Evolutionary conservation across 1,284 basidiomycete genomes (phyloP).

Genomic region (Pholiota adiposa): DNA sequence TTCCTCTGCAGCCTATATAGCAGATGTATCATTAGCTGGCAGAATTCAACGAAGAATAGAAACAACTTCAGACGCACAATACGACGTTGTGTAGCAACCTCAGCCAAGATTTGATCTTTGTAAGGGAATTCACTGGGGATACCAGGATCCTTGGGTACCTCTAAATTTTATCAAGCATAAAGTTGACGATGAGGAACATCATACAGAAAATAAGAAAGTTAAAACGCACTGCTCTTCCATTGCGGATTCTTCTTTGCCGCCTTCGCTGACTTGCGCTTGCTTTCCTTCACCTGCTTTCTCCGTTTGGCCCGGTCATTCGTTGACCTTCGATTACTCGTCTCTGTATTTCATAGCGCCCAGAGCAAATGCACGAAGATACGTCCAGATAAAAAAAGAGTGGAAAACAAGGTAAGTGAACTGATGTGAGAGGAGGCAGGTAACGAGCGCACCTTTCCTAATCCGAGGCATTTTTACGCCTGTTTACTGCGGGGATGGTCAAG

Average conservation of each 20-base stretch:
- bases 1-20: slow-evolving; percentile 63
- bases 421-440: not conserved
- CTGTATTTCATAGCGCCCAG: slow-evolving; percentile 44
- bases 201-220: not conserved
- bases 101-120: slow-evolving; percentile 96
- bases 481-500: not conserved
- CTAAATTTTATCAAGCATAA: slow-evolving; percentile 47
- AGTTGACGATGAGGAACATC: slow-evolving; percentile 37
- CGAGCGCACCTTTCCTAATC: slow-evolving; percentile 34
- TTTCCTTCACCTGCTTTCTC: slow-evolving; percentile 81
- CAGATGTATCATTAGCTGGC: not conserved
- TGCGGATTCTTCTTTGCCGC: slow-evolving; percentile 83
- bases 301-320: slow-evolving; percentile 80
- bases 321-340: slow-evolving; percentile 82
- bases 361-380: not conserved
- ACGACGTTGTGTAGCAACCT: slow-evolving; percentile 82
- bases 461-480: slow-evolving; percentile 54
- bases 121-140: slow-evolving; percentile 98
- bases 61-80: slow-evolving; percentile 48
- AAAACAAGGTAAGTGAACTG: not conserved
- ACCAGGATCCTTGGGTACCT: slow-evolving; percentile 88
- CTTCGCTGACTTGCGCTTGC: slow-evolving; percentile 79
- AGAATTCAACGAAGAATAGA: slow-evolving; percentile 1
- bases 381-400: not conserved
- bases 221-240: slow-evolving; percentile 88